Evolutionary conservation across 2,329 filamentous ascomycete species (phyloP), one percentile per base, ranked within the genome.

Genomic region (Pseudocercospora eumusae): DNA sequence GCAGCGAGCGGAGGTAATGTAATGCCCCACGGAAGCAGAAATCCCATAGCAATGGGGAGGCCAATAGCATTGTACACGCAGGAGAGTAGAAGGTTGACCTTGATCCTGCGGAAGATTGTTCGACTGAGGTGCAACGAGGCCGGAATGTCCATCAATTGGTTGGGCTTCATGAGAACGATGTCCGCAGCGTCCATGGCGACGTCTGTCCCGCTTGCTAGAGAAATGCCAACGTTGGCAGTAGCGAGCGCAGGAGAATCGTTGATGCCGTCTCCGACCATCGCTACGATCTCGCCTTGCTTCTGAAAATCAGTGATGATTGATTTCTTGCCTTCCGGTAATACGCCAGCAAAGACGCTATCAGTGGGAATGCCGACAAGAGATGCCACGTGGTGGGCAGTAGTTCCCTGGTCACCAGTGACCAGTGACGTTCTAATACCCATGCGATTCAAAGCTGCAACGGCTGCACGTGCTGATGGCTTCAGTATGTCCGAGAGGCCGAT

Each of bases 251-350:
- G 95, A 0, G 92, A 96, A 79, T 99, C 95, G 77, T 99, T 99
- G 83, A 99, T 97, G 45, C 95, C 95, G 75, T 99, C 95, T 57
- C 95, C 93, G 13, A 98, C 93, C 95, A 99, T 99, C 68, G 91
- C 95, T 25, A 98, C 91, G 55, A 89, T 82, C 70, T 92, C 85
- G 64, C 92, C 92, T 56, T 82, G 77, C 0, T 82, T 80, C 78
- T 97, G 92, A 18, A 98, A 83, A 58, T 88, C 80, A 55, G 86
- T 85, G 70, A 99, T 84, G 68, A 98, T 96, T 27, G 84, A 81
- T 75, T 96, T 93, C 75, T 99, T 99, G 78, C 96, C 90, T 66
- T 92, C 88, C 0, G 95, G 95, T 3, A 90, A 92, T 53, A 93
- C 90, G n/a, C 91, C 90, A 11, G 95, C 92, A 73, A 88, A 89